Base-by-base conservation (phyloP, 2,329 filamentous ascomycete genomes). In the Penicillium sp. region DNA sequence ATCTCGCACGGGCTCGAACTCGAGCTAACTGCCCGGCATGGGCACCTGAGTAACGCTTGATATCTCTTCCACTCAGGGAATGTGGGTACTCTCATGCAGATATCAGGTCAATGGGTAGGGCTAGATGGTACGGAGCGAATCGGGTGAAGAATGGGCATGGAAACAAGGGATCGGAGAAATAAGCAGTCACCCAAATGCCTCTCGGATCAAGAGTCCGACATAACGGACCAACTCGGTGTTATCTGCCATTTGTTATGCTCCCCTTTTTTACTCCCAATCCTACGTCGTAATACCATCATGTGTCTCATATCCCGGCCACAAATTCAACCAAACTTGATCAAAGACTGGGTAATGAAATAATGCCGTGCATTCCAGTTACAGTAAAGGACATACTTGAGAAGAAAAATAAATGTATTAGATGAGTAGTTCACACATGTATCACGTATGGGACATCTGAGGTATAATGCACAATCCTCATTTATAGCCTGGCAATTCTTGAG, bases 401-500 rank as follows among this genome's bases (percentile, higher is more conserved):
- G 11, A 11, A 44, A 27, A 20, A 45, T 24, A 11, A 30, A 39
- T 48, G 1, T 8, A 39, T 25, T 20, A 27, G 18, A 31, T 18
- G 28, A 13, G 36, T 24, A 38, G 45, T 36, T 24, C 18, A 1
- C 14, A 18, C 11, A 18, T 43, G 24, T 27, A 49, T 24, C 2
- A 5, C 35, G 13, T 39, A 35, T n/a, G 7, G 43, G 46, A 40
- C 18, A 44, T 44, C 18, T 13, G n/a, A 28, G 31, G 20, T 38
- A 30, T 31, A 24, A 33, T 22, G n/a, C 20, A 38, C 40, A 31
- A 11, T 16, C n/a, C 9, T 52, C 54, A 30, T 30, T 48, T 28
- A 27, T 27, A 3, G 43, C 16, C 52, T 50, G 51, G 39, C 46
- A 57, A 30, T 44, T 55, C 52, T 11, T 47, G 35, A 9, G 41